A percentile compares a stretch with the other conserved stretches of the same genome.
phyloP scores from a whole-genome alignment of 495 filamentous ascomycete species.

The Neurospora sp. region DNA sequence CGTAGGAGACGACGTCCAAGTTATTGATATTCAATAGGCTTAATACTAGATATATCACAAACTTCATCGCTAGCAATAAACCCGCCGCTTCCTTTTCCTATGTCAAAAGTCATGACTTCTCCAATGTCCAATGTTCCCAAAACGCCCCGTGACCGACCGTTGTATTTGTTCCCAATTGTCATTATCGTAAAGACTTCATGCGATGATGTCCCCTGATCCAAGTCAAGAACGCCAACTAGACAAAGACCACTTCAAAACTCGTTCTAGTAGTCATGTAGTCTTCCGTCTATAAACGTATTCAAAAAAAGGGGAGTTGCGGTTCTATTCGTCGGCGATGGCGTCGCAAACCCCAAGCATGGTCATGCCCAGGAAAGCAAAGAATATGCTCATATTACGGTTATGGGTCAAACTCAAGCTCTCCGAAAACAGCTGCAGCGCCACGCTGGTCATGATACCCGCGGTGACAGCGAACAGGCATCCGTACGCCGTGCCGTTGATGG shows the following conservation, averaged over 20 bases:
- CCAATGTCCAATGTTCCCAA: not conserved
- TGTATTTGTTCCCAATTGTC: not conserved
- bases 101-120: not conserved
- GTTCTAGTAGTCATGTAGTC: not conserved
- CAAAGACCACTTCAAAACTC: not conserved
- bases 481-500: slow-evolving; percentile 62
- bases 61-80: not conserved
- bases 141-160: not conserved
- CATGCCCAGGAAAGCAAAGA: slow-evolving; percentile 86
- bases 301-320: not conserved
- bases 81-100: not conserved
- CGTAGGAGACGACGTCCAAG: not conserved
- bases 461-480: slow-evolving; percentile 83
- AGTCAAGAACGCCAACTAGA: not conserved
- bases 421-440: slow-evolving; percentile 79
- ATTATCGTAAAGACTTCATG: not conserved
- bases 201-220: not conserved
- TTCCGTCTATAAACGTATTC: not conserved
- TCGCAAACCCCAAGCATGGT: slow-evolving; percentile 75
- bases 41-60: not conserved
- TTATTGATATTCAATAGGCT: not conserved
- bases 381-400: slow-evolving; percentile 65
- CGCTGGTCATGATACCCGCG: slow-evolving; percentile 88
- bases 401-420: slow-evolving; percentile 79
- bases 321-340: slow-evolving; percentile 43